Evolutionary conservation across 768 basidiomycete species (phyloP), one percentile per base, ranked within the genome.

Genomic region (Pilatotrama ljubarskyi): DNA sequence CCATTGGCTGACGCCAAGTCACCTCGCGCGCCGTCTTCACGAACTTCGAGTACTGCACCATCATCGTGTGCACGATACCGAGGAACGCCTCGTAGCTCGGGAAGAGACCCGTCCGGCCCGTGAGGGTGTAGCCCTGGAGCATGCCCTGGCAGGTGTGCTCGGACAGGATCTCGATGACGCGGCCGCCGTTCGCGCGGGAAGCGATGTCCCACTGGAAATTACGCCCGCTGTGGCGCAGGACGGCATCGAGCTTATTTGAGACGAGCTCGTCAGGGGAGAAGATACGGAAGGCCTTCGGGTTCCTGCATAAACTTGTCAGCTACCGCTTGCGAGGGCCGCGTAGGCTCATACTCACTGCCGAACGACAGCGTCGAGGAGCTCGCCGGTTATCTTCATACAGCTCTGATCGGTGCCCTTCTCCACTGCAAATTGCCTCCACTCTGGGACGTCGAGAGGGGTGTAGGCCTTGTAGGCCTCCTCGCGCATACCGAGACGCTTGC

Each of bases 61-160:
- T 86, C 92, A 94, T 93, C 17, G 92, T 95, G 55, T 89, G 87
- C 25, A 95, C 74, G 72, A 95, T 95, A 43, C 92, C 92, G 43
- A 95, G 77, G 82, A 96, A 97, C 0, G 91, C 88, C 70, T 96
- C 94, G 71, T 96, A 95, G 26, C 85, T 88, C 1, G 94, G 93
- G 83, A 96, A 93, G 35, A 95, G 77, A 13, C 84, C 93, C 0
- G 87, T 89, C 40, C 88, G 80, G 9, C 94, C 94, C 0, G 94
- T 95, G 46, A 97, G 82, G 6, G 92, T 93, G 73, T 95, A 95
- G 2, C 94, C 93, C 73, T 97, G 91, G 13, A 95, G 77, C 87
- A 93, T 93, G 22, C 89, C 92, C 70, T 94, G 90, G 65, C 90
- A 90, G 10, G 90, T 92, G 68, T 94, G 92, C 68, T 93, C 91